Base-by-base conservation (phyloP, 2,329 filamentous ascomycete genomes). In the Fusarium bactridioides region DNA sequence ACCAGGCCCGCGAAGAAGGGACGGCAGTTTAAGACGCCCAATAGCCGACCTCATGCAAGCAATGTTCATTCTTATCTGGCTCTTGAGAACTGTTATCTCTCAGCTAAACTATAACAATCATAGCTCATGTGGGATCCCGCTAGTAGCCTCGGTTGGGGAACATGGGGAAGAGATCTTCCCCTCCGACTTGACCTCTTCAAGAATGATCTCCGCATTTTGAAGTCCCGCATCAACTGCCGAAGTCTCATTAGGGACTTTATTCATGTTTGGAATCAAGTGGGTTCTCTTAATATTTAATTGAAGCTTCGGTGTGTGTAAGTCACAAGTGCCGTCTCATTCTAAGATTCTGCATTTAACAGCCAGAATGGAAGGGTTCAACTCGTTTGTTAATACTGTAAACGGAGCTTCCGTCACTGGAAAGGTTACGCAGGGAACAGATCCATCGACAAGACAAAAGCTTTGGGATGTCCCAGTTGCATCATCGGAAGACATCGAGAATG, bases 391-490 rank as follows among this genome's bases (percentile, higher is more conserved):
- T 44, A 55, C 37, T 8, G 37, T 44, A 6, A 31, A 55, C 2
- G 51, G 51, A 4, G 15, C 21, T 15, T 43, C 37, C 11, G 37
- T 23, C 37, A 21, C 37, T 5, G 51, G 51, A 4, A 31, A 55
- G 6, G 25, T 19, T 11, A 43, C 53, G 4, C 64, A 54, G 12
- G 64, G 58, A 10, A 63, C 35, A 23, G 38, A 65, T 31, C 62
- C 62, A 5, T 63, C 62, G 2, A 65, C 58, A 2, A 62, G 27
- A 16, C 27, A 63, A 41, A 53, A 53, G 6, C 50, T 66, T 4
- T 66, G 63, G 63, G 40, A 64, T 23, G 43, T 66, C 16, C 59
- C 63, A 19, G 41, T 66, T 8, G 63, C 63, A 23, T 64, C 63
- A 1, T 23, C 29, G 0, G 41, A 56, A 3, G 59, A 66, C 18